Evolutionary conservation across 805 yeast species (phyloP), one percentile per base, ranked within the genome.

Genomic region (Sungouiozyma intestinalis): DNA sequence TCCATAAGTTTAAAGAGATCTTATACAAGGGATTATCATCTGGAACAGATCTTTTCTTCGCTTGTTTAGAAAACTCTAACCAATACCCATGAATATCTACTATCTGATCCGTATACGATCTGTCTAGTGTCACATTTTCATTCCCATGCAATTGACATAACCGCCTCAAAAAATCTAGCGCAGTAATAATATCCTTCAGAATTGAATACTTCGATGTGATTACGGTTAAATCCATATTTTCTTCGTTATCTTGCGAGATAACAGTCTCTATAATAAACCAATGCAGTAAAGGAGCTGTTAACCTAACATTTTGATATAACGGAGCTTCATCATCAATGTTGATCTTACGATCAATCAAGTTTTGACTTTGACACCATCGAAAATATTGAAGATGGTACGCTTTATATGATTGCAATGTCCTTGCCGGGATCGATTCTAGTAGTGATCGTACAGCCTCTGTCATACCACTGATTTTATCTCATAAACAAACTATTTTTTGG

Each of bases 1-100:
- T 57, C 64, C 64, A 60, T 33, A 57, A 27, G 42, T 59, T 55
- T 18, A 52, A 36, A n/a, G 64, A 55, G 3, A 59, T 47, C 21
- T 31, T 37, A n/a, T 31, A 36, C 16, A 36, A 21, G 7, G 40
- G 44, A 11, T 24, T 24, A 11, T 24, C 29, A 11, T 24, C 29
- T 7, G 29, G 9, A 6, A 24, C 6, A 11, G 29, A 24, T 24
- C 29, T 24, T 24, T 24, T 24, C 29, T 6, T 24, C 11, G 4
- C 2, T 4, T 18, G 37, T 16, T 21, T 36, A 21, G 8, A 35
- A 27, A 20, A 13, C 15, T 4, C 29, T 32, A 13, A 20, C 46
- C 50, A 45, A 17, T 42, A 38, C 6, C 39, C 33, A 38, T 54
- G 58, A 33, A 54, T 39, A 34, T 46, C 45, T 2, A 48, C 45